Evolutionary conservation across 768 basidiomycete species (phyloP).

Genomic region (Tylopilus sp.): DNA sequence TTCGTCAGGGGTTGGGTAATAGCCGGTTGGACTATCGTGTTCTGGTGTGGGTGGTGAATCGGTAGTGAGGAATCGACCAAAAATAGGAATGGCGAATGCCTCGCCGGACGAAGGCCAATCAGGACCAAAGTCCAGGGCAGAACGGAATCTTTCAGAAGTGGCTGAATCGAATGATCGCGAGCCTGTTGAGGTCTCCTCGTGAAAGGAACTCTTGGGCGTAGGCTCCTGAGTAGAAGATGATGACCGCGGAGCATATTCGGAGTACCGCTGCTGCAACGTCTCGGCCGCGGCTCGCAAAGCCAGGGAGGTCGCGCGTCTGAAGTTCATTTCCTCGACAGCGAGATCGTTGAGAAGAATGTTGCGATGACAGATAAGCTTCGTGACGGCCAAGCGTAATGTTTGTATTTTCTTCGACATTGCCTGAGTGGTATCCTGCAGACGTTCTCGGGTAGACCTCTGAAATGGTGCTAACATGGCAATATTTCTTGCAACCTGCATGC

Average conservation of each 20-base stretch:
- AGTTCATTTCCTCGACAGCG: constrained; percentile 62
- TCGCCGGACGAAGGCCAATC: constrained; percentile 46
- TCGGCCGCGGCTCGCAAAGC: constrained; percentile 73
- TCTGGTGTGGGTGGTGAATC: constrained; percentile 35
- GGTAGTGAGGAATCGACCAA: constrained; percentile 28
- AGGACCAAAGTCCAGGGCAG: constrained; percentile 56
- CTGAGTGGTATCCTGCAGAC: constrained; percentile 60
- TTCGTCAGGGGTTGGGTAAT: constrained; percentile 30
- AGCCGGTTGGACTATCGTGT: constrained; percentile 31
- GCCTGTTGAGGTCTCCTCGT: constrained; percentile 8
- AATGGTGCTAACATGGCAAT: constrained; percentile 86
- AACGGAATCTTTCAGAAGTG: constrained; percentile 60
- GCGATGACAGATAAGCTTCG: constrained; percentile 71
- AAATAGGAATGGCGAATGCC: constrained; percentile 32
- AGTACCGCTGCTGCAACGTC: constrained; percentile 48
- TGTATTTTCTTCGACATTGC: constrained; percentile 62
- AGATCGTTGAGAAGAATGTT: constrained; percentile 74
- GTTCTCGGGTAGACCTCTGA: constrained; percentile 76
- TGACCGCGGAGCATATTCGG: constrained; percentile 31
- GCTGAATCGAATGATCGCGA: constrained; percentile 42
- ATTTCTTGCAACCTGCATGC: constrained; percentile 75
- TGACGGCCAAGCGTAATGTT: constrained; percentile 66
- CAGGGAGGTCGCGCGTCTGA: constrained; percentile 62
- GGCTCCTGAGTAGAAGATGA: constrained; percentile 35
- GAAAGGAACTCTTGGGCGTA: constrained; percentile 10